These are phyloP conservation scores for Turnera subulata DNA, from an alignment of 345 rosid genomes.

Conservation along the genomic window DNA sequence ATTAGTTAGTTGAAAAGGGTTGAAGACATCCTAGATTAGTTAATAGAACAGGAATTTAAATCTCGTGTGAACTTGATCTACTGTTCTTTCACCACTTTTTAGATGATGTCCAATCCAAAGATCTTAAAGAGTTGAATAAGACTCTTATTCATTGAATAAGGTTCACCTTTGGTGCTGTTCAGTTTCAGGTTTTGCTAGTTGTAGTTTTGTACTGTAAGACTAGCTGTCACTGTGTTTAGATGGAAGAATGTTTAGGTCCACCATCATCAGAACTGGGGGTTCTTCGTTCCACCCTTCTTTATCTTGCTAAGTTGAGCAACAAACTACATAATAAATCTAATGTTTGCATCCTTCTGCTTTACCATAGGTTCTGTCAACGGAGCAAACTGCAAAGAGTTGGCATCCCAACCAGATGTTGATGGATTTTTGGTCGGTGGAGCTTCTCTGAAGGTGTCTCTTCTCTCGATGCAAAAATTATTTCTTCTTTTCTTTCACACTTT, in stretches of 20 bases:
- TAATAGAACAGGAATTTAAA: too few species aligned
- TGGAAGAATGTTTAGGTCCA: too few species aligned
- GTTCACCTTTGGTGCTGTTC: neutral
- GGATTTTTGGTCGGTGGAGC: constrained; percentile 87
- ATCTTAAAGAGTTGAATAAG: neutral
- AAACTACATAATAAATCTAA: too few species aligned
- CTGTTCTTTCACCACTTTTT: neutral
- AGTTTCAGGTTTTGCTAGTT: neutral
- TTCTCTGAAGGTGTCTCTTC: constrained; percentile 50
- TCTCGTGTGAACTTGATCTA: too few species aligned
- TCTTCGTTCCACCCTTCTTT: neutral
- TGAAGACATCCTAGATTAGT: too few species aligned
- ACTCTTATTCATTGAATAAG: neutral
- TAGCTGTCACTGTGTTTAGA: too few species aligned
- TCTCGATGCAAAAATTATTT: neutral
- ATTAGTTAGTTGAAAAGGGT: too few species aligned
- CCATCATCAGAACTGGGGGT: neutral
- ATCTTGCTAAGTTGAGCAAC: too few species aligned
- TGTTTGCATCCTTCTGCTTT: too few species aligned
- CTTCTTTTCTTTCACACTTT: neutral
- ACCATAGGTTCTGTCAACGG: constrained; percentile 63
- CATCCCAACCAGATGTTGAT: constrained; percentile 56
- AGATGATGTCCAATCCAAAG: neutral
- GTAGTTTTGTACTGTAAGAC: too few species aligned
- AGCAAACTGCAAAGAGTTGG: constrained; percentile 61